Evolutionary conservation across 2,329 filamentous ascomycete species (phyloP).

Genomic region (Boeremia exigua): DNA sequence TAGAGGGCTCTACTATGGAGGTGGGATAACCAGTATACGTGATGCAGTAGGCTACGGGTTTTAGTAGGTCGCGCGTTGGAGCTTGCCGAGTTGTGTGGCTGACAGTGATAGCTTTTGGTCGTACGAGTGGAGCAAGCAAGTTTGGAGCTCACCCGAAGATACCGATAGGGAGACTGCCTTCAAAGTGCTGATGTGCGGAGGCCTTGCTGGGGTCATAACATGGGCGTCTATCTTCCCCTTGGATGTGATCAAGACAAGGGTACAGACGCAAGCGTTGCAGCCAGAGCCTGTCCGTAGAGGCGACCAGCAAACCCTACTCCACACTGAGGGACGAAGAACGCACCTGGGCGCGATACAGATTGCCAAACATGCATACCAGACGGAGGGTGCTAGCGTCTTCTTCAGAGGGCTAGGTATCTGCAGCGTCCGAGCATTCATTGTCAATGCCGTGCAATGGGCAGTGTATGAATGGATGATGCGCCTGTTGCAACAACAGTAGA

Average conservation of each 20-base stretch:
- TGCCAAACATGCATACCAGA: conserved; percentile 70
- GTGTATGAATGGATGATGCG: conserved; percentile 89
- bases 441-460: conserved; percentile 93
- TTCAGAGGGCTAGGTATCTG: conserved; percentile 84
- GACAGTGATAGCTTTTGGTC: conserved; percentile 73
- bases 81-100: not conserved
- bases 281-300: conserved; percentile 1
- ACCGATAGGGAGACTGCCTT: conserved; percentile 59
- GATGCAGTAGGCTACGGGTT: conserved; percentile 96
- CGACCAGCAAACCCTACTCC: conserved; percentile 33
- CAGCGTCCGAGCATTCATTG: conserved; percentile 84
- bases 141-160: conserved; percentile 56
- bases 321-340: conserved; percentile 31
- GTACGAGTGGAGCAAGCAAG: conserved; percentile 76
- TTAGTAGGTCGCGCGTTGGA: conserved; percentile 62
- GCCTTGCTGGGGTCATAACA: conserved; percentile 83
- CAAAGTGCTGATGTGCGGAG: conserved; percentile 80
- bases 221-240: conserved; percentile 92
- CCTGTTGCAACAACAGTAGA: conserved; percentile 30
- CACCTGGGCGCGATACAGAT: conserved; percentile 66
- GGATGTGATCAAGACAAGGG: conserved; percentile 88
- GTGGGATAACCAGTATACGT: conserved; percentile 77
- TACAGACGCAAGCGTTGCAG: conserved; percentile 72
- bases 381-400: conserved; percentile 76
- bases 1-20: conserved; percentile 80